These are phyloP conservation scores for Vachellia collinsii DNA, from an alignment of 306 rosid genomes.

Conservation along the genomic window DNA sequence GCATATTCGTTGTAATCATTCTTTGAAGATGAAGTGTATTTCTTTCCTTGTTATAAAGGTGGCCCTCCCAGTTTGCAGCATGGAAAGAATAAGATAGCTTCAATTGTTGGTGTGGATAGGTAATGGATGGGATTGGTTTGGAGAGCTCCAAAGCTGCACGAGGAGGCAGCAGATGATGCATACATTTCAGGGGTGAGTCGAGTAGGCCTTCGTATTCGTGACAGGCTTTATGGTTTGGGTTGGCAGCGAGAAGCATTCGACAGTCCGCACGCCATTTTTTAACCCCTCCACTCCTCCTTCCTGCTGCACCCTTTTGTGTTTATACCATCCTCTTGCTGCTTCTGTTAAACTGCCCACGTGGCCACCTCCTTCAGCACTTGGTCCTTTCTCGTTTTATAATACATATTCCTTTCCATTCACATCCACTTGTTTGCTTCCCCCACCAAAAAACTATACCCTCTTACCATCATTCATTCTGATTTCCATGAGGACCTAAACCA, in stretches of 20 bases:
- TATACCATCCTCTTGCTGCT: background rate
- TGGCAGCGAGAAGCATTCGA: too few relatives aligned
- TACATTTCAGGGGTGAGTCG: background rate
- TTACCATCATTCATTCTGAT: background rate
- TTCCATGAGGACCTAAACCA: background rate
- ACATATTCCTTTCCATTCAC: background rate
- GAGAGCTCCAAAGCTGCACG: background rate
- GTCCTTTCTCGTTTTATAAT: background rate
- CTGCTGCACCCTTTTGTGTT: background rate
- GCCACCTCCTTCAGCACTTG: background rate
- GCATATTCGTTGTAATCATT: slow-evolving; percentile 29
- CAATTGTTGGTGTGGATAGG: background rate
- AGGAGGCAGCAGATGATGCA: background rate
- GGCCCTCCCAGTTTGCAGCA: slow-evolving; percentile 21
- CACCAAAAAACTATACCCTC: background rate
- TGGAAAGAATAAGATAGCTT: background rate
- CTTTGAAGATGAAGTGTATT: slow-evolving; percentile 7
- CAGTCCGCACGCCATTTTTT: background rate
- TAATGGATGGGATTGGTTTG: background rate
- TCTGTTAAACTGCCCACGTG: background rate
- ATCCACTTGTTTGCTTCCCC: background rate
- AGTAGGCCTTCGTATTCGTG: background rate
- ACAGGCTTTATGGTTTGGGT: too few relatives aligned
- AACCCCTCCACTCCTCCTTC: background rate
- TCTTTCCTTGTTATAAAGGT: too few relatives aligned